Percentiles rank a stretch among this genome's conserved stretches.
phyloP scores from a whole-genome alignment of 1,284 basidiomycete genomes.

The Ceratobasidium sp. region DNA sequence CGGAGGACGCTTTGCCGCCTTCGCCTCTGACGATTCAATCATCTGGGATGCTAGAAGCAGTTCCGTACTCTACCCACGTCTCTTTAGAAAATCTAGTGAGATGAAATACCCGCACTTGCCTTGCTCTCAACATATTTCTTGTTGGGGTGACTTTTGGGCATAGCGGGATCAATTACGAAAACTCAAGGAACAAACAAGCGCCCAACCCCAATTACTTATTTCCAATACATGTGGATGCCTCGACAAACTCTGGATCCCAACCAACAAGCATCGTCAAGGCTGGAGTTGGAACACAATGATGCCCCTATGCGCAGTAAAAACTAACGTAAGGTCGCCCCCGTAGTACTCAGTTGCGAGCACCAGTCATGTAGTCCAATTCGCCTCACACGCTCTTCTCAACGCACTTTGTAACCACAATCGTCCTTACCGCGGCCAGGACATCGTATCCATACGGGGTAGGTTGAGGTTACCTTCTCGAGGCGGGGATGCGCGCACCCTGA shows the following conservation, averaged over 20 bases:
- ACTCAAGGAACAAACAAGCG: conserved; percentile 1
- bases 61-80: background rate
- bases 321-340: conserved; percentile 11
- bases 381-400: conserved; percentile 29
- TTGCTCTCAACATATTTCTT: conserved; percentile 41
- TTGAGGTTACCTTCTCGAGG: conserved; percentile 15
- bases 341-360: conserved; percentile 2
- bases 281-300: conserved; percentile 22
- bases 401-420: conserved; percentile 35
- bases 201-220: conserved; percentile 5
- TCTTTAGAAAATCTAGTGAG: background rate
- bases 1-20: conserved; percentile 16
- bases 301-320: conserved; percentile 23
- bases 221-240: background rate
- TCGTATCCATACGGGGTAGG: conserved; percentile 10
- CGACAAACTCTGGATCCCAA: background rate
- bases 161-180: conserved; percentile 16
- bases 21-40: conserved; percentile 21
- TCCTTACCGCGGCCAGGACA: conserved; percentile 4
- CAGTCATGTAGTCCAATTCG: background rate
- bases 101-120: background rate
- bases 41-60: conserved; percentile 31
- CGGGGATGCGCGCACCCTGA: conserved; percentile 17
- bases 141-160: conserved; percentile 17
- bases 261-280: conserved; percentile 9